Conservation (phyloP, 768 basidiomycete species). For the Xerocomellus dryophilus region DNA sequence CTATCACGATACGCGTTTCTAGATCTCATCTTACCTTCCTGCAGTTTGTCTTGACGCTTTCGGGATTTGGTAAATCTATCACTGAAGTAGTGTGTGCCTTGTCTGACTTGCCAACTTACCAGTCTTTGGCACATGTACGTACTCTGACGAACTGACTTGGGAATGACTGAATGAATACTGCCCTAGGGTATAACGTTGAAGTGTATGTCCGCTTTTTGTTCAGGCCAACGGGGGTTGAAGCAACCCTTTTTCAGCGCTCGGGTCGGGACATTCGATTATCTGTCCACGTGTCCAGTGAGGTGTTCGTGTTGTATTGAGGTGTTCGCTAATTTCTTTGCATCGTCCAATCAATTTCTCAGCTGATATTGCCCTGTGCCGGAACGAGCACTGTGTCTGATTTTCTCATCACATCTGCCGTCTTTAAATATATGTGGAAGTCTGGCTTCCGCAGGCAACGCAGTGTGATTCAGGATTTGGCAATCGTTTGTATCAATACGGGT, state of each 20-base stretch:
- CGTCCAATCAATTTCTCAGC: not conserved
- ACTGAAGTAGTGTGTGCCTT: not conserved
- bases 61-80: slow-evolving; percentile 3
- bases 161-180: not conserved
- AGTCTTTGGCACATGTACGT: slow-evolving; percentile 14
- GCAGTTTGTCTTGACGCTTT: not conserved
- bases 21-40: not conserved
- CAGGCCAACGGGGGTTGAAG: not conserved
- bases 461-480: slow-evolving; percentile 7
- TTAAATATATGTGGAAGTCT: slow-evolving; percentile 20
- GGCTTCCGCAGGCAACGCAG: slow-evolving; percentile 9
- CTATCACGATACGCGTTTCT: not conserved
- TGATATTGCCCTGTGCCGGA: not conserved
- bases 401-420: not conserved
- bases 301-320: too few relatives aligned
- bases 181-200: not conserved
- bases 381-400: not conserved
- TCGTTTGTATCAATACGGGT: slow-evolving; percentile 14
- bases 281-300: not conserved
- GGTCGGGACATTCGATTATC: not conserved
- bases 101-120: not conserved
- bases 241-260: not conserved
- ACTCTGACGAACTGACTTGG: not conserved
- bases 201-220: slow-evolving; percentile 1
- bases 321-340: not conserved